phyloP scores from a whole-genome alignment of 805 yeast genomes.

The Teunomyces lycoperdinae region DNA sequence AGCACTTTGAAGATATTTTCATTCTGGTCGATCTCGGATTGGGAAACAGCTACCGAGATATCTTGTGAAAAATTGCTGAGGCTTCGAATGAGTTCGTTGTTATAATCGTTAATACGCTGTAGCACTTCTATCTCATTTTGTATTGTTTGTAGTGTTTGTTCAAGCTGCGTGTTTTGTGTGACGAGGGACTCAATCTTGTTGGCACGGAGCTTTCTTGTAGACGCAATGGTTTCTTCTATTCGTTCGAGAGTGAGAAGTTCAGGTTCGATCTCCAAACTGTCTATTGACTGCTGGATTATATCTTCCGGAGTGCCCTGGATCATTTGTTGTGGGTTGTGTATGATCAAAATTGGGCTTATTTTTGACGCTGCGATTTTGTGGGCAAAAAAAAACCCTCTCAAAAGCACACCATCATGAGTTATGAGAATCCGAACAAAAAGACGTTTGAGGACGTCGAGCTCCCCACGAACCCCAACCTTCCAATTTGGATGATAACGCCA shows the following conservation, averaged over 20 bases:
- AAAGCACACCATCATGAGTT: constrained; percentile 19
- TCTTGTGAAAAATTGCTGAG: constrained; percentile 9
- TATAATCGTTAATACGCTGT: constrained; percentile 19
- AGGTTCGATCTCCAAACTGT: constrained; percentile 50
- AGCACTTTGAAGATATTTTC: constrained; percentile 27
- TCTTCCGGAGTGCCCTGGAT: constrained; percentile 32
- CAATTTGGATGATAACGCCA: constrained; percentile 75
- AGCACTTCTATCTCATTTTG: constrained; percentile 16
- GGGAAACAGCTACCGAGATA: neutral
- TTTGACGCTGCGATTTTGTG: neutral
- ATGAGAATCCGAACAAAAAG: constrained; percentile 22
- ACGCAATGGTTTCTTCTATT: constrained; percentile 36
- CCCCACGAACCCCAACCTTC: constrained; percentile 48
- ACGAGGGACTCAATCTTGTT: constrained; percentile 16
- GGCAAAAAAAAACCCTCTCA: neutral
- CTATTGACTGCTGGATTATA: constrained; percentile 41
- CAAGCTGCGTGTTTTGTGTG: constrained; percentile 8
- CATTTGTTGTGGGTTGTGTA: constrained; percentile 13
- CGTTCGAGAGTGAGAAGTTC: constrained; percentile 47
- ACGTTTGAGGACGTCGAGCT: constrained; percentile 37
- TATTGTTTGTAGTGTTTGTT: constrained; percentile 6
- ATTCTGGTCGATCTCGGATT: constrained; percentile 6
- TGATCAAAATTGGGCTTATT: neutral
- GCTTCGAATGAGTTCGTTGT: constrained; percentile 13
- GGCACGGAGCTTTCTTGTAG: constrained; percentile 27